Percentiles rank a stretch among this genome's conserved stretches.
phyloP scores from a whole-genome alignment of 768 basidiomycete genomes.

The Paxillus involutus region DNA sequence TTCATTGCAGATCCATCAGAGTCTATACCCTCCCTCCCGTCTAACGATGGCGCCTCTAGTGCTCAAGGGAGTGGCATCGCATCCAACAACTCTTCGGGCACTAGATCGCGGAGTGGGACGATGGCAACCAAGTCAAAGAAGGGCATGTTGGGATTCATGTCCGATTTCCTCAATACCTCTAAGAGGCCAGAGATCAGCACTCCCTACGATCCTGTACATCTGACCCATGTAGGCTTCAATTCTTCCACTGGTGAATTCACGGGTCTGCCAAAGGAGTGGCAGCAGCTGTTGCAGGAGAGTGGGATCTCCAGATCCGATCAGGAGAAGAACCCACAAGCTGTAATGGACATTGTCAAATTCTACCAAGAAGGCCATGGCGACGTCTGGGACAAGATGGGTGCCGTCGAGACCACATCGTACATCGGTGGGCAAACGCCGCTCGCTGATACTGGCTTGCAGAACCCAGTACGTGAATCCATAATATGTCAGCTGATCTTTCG shows the following conservation, averaged over 20 bases:
- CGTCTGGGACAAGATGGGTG: constrained; percentile 85
- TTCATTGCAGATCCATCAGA: constrained; percentile 24
- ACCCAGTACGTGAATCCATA: constrained; percentile 45
- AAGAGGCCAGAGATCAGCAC: constrained; percentile 93
- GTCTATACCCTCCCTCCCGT: constrained; percentile 19
- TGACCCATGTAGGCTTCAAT: constrained; percentile 99
- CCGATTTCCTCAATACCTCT: constrained; percentile 72
- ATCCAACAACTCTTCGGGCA: constrained; percentile 21
- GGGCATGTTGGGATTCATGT: constrained; percentile 62
- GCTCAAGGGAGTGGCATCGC: neutral
- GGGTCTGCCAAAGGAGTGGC: constrained; percentile 98
- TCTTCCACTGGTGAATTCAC: constrained; percentile 98
- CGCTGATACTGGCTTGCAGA: constrained; percentile 53
- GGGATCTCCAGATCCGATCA: constrained; percentile 94
- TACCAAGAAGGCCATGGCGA: constrained; percentile 87
- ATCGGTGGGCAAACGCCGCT: constrained; percentile 25
- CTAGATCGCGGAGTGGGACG: constrained; percentile 44
- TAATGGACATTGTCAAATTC: constrained; percentile 99
- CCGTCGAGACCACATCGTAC: constrained; percentile 38
- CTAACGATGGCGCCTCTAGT: constrained; percentile 9
- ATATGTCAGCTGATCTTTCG: neutral
- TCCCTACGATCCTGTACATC: constrained; percentile 97
- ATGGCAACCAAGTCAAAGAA: constrained; percentile 49
- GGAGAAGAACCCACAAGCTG: constrained; percentile 96
- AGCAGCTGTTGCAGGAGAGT: constrained; percentile 91